Percentiles rank a stretch among this genome's conserved stretches.
These are phyloP conservation scores for Gossypium trilobum DNA, from an alignment of 441 rosid species.

Conservation along the genomic window DNA sequence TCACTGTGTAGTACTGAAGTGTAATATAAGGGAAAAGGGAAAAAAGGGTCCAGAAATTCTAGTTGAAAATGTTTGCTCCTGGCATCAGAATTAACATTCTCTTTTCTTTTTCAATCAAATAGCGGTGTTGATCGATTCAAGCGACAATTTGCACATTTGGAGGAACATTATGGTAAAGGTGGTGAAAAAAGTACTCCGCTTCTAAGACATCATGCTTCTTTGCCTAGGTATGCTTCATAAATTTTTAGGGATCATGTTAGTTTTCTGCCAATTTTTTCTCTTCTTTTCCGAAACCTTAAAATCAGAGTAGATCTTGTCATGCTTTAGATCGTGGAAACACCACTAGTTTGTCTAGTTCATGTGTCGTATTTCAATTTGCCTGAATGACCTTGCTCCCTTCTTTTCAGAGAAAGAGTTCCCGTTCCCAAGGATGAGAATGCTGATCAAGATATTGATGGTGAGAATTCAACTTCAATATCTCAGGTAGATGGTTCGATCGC, in stretches of 20 bases:
- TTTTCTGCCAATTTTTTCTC: neutral
- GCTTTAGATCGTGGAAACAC: neutral
- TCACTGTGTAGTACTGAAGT: neutral
- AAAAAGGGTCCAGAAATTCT: neutral
- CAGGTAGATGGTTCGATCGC: conserved; percentile 38
- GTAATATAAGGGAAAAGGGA: neutral
- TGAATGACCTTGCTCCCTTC: conserved; percentile 8
- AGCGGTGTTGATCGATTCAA: conserved; percentile 98
- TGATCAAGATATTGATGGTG: conserved; percentile 28
- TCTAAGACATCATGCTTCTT: conserved; percentile 85
- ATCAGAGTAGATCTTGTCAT: neutral
- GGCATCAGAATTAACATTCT: neutral
- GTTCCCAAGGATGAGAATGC: conserved; percentile 41
- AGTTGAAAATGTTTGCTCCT: neutral
- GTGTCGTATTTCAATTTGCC: neutral
- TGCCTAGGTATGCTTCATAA: conserved; percentile 60
- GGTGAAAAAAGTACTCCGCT: conserved; percentile 66
- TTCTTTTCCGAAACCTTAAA: neutral
- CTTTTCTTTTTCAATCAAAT: conserved; percentile 19
- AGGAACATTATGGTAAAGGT: conserved; percentile 79
- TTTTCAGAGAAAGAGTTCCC: conserved; percentile 70
- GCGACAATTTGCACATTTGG: conserved; percentile 93
- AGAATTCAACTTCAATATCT: conserved; percentile 22
- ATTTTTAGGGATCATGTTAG: neutral
- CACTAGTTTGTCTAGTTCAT: neutral